A percentile compares a stretch with the other conserved stretches of the same genome.
Conservation (phyloP, 208 protist genomes). For the Crithidia thermophila region DNA sequence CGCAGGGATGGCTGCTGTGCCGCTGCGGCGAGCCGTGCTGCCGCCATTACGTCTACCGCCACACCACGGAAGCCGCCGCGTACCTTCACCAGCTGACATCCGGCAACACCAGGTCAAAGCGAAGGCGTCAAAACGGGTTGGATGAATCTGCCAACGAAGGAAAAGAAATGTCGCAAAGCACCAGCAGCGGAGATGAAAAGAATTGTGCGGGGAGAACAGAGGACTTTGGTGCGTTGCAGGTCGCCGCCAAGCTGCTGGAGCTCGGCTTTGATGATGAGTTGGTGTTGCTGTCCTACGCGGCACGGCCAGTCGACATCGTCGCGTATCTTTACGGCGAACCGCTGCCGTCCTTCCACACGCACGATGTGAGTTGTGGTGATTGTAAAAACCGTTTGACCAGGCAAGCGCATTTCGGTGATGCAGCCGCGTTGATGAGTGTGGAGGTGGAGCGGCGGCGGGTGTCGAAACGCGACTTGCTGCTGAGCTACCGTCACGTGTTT, state of each 20-base stretch:
- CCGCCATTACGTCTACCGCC: conserved; percentile 63
- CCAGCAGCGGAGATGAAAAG: not conserved
- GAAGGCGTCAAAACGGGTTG: no score
- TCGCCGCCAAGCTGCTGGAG: conserved; percentile 34
- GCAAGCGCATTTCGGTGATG: not conserved
- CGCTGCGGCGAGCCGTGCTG: conserved; percentile 52
- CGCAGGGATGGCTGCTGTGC: conserved; percentile 45
- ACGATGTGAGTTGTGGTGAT: no score
- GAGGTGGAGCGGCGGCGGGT: conserved; percentile 24
- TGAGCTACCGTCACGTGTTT: conserved; percentile 75
- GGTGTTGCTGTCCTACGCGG: conserved; percentile 52
- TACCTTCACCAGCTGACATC: conserved; percentile 16
- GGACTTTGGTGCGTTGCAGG: conserved; percentile 21
- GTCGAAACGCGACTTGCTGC: conserved; percentile 47
- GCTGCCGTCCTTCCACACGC: conserved; percentile 28
- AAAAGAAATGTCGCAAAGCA: no score
- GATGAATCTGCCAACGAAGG: no score
- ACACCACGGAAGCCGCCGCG: conserved; percentile 9
- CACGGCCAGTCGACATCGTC: conserved; percentile 26
- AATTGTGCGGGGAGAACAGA: not conserved
- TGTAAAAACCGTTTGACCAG: no score
- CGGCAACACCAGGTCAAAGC: no score
- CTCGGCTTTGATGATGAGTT: conserved; percentile 71
- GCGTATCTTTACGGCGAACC: conserved; percentile 52
- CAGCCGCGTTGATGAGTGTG: not conserved